These are phyloP conservation scores for Candida dajiaensis DNA, from an alignment of 805 yeast species.

Conservation along the genomic window DNA sequence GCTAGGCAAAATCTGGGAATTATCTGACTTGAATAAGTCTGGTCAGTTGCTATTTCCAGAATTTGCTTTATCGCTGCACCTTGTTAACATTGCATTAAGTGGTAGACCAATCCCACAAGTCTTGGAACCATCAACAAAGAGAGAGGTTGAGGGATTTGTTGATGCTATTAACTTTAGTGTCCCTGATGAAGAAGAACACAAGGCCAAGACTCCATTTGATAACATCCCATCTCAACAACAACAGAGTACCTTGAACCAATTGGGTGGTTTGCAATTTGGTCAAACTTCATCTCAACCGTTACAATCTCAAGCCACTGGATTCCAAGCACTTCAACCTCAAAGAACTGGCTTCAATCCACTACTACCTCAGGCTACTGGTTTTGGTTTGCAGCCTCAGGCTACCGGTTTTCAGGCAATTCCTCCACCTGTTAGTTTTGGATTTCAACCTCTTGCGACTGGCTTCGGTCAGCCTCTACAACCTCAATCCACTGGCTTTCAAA, in stretches of 20 bases:
- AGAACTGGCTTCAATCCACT: constrained; percentile 28
- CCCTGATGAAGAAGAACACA: constrained; percentile 42
- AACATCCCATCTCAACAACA: constrained; percentile 23
- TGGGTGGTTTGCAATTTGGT: constrained; percentile 28
- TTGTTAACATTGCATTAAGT: constrained; percentile 70
- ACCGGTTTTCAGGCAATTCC: constrained; percentile 21
- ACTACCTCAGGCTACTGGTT: constrained; percentile 24
- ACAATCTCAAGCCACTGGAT: constrained; percentile 23
- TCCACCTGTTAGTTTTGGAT: constrained; percentile 6
- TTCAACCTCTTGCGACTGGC: constrained; percentile 24
- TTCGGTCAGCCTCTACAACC: constrained; percentile 43
- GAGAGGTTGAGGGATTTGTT: constrained; percentile 84
- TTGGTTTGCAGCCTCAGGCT: constrained; percentile 26
- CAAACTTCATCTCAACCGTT: constrained; percentile 29
- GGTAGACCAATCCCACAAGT: constrained; percentile 74
- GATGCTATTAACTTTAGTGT: constrained; percentile 80
- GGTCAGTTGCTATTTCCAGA: constrained; percentile 89
- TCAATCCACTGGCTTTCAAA: constrained; percentile 31
- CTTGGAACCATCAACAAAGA: constrained; percentile 65
- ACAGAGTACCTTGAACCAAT: constrained; percentile 28
- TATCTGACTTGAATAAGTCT: constrained; percentile 82
- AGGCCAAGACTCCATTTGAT: constrained; percentile 36
- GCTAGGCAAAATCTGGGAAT: constrained; percentile 83
- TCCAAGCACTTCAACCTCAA: constrained; percentile 28
- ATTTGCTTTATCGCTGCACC: constrained; percentile 85